phyloP scores from a whole-genome alignment of 2,329 filamentous ascomycete genomes.

The Penicillium sp. region DNA sequence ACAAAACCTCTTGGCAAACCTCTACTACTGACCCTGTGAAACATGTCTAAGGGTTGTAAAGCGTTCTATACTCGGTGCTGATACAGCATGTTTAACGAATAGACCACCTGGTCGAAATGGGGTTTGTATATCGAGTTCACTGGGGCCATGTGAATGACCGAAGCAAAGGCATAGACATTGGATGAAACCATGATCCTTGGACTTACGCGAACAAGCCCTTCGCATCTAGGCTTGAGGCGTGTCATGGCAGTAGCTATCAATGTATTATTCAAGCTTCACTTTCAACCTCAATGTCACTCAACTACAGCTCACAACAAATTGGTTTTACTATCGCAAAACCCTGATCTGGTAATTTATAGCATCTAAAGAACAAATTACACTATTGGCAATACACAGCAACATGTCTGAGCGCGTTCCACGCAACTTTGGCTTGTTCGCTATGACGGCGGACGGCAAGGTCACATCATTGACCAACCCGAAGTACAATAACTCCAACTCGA shows the following conservation, averaged over 20 bases:
- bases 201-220: not conserved
- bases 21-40: not conserved
- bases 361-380: not conserved
- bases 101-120: not conserved
- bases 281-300: too few species aligned
- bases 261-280: not conserved
- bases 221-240: not conserved
- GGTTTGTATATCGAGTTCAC: not conserved
- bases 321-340: not conserved
- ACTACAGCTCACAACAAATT: not conserved
- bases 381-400: not conserved
- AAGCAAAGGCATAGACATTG: not conserved
- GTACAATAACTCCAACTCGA: not conserved
- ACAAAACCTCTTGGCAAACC: not conserved
- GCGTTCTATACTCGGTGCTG: not conserved
- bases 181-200: too few species aligned
- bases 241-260: not conserved
- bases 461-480: not conserved
- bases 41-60: not conserved
- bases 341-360: too few species aligned
- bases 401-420: not conserved
- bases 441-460: not conserved
- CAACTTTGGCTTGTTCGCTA: not conserved
- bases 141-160: too few species aligned
- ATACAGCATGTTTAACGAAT: not conserved